Evolutionary conservation across 768 basidiomycete species (phyloP).

Genomic region (Calocybe cyanea): DNA sequence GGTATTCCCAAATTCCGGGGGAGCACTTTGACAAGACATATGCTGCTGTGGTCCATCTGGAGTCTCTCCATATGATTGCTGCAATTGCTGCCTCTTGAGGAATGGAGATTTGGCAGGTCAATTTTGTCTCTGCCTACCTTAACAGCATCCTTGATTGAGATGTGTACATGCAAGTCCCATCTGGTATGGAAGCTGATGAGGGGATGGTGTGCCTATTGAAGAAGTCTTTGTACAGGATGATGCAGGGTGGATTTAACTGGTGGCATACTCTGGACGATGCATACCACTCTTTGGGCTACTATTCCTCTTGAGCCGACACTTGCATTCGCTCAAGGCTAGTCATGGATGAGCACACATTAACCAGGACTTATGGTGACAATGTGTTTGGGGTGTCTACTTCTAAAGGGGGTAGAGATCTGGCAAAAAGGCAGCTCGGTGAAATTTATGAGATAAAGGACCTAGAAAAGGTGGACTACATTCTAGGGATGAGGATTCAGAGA

Average conservation of each 20-base stretch:
- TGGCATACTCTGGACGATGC: neutral
- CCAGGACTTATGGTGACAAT: neutral
- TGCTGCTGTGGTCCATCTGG: no score
- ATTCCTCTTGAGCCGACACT: neutral
- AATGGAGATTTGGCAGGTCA: no score
- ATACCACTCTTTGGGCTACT: neutral
- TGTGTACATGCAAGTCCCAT: no score
- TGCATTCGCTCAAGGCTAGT: neutral
- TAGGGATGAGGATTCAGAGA: constrained; percentile 27
- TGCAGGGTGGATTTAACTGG: constrained; percentile 1
- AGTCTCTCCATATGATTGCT: no score
- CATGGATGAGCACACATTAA: neutral
- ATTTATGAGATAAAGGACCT: neutral
- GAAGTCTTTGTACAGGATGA: neutral
- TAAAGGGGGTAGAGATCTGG: neutral
- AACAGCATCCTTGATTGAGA: no score
- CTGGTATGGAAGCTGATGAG: no score
- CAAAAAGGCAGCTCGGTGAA: neutral
- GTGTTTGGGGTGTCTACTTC: neutral
- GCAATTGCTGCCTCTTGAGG: no score
- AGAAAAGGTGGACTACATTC: constrained; percentile 12
- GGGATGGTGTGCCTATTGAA: no score
- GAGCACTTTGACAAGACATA: no score
- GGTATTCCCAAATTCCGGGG: no score
- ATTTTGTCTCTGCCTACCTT: no score